These are phyloP conservation scores for Xylaria sp. DNA, from an alignment of 2,329 filamentous ascomycete genomes.

Conservation along the genomic window DNA sequence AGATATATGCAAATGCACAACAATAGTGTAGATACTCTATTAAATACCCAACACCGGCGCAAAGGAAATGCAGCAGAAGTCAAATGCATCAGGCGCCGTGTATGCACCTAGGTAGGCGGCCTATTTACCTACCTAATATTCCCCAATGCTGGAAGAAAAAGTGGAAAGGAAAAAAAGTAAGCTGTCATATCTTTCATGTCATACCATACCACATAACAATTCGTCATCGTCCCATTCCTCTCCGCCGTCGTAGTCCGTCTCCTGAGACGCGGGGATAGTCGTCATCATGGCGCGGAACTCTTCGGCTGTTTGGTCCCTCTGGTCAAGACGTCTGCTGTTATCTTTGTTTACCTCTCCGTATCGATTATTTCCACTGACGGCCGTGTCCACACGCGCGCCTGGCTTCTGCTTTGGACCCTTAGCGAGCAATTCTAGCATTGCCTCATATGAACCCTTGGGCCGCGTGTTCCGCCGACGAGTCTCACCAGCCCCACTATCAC, in stretches of 20 bases:
- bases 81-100: background rate
- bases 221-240: slow-evolving; percentile 41
- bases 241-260: slow-evolving; percentile 46
- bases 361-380: background rate
- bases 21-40: background rate
- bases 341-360: background rate
- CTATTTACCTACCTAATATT: background rate
- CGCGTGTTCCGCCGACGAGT: slow-evolving; percentile 10
- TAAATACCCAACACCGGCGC: background rate
- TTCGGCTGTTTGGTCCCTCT: background rate
- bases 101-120: background rate
- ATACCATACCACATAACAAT: slow-evolving; percentile 27
- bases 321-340: background rate
- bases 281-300: background rate
- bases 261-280: slow-evolving; percentile 39
- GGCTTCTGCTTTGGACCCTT: slow-evolving; percentile 30
- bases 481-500: background rate
- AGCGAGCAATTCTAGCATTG: slow-evolving; percentile 39
- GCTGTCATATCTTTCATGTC: background rate
- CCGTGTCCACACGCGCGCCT: background rate
- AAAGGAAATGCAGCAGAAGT: background rate
- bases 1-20: background rate
- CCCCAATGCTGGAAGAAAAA: background rate
- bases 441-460: slow-evolving; percentile 37
- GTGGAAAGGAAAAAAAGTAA: background rate